Evolutionary conservation across 768 basidiomycete genomes (phyloP).

Genomic region (Arthromyces matolae): DNA sequence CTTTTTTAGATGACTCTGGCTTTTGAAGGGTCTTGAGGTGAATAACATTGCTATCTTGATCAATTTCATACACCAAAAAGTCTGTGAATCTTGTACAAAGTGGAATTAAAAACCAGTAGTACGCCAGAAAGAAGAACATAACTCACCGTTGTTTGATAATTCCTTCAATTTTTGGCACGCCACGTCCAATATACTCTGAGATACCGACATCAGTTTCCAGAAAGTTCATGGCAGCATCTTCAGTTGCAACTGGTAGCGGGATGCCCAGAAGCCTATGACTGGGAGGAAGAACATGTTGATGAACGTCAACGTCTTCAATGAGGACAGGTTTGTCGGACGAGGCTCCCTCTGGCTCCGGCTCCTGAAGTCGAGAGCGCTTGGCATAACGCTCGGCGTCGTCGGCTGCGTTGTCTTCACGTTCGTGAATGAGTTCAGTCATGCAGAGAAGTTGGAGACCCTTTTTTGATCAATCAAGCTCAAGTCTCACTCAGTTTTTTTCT

Average conservation of each 20-base stretch:
- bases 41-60: slow-evolving; percentile 73
- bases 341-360: slow-evolving; percentile 9
- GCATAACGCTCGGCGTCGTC: slow-evolving; percentile 38
- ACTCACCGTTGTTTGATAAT: slow-evolving; percentile 95
- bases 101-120: slow-evolving; percentile 4
- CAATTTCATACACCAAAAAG: slow-evolving; percentile 92
- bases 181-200: slow-evolving; percentile 74
- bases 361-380: slow-evolving; percentile 42
- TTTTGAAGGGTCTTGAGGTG: slow-evolving; percentile 76
- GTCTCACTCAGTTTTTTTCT: slow-evolving; percentile 19
- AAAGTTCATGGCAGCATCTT: slow-evolving; percentile 53
- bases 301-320: slow-evolving; percentile 11
- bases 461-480: slow-evolving; percentile 14
- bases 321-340: neutral
- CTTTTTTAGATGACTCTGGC: slow-evolving; percentile 55
- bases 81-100: slow-evolving; percentile 77
- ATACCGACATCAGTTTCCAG: slow-evolving; percentile 87
- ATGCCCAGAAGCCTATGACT: slow-evolving; percentile 70
- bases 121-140: neutral
- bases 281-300: slow-evolving; percentile 56
- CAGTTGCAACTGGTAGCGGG: slow-evolving; percentile 43
- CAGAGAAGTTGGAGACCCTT: too few relatives aligned
- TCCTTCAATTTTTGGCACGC: slow-evolving; percentile 72
- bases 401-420: slow-evolving; percentile 54
- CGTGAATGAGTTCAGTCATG: slow-evolving; percentile 40